These are phyloP conservation scores for Cyclotella baltica DNA, from an alignment of 108 stramenopile species.

Conservation along the genomic window DNA sequence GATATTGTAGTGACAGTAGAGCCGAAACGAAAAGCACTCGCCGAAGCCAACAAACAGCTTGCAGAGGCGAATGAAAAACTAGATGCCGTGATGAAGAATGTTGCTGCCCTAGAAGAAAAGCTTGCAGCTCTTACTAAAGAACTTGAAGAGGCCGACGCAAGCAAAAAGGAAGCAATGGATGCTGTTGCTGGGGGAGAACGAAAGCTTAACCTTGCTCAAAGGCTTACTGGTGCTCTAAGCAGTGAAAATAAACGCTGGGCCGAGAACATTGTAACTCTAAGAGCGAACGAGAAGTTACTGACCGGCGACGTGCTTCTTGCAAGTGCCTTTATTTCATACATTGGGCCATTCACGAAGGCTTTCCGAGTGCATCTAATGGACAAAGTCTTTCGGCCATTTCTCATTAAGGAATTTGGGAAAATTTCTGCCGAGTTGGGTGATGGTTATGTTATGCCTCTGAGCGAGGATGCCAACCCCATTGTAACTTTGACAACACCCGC, in stretches of 20 bases:
- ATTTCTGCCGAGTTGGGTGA: conserved; percentile 33
- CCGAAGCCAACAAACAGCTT: conserved; percentile 71
- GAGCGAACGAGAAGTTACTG: conserved; percentile 62
- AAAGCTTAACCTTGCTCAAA: conserved; percentile 84
- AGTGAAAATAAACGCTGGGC: conserved; percentile 90
- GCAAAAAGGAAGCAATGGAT: conserved; percentile 69
- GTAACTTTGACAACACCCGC: conserved; percentile 57
- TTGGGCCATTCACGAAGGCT: conserved; percentile 82
- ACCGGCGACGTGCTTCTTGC: conserved; percentile 85
- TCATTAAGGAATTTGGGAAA: conserved; percentile 55
- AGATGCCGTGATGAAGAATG: conserved; percentile 56
- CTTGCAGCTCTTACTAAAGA: conserved; percentile 64
- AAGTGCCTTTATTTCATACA: conserved; percentile 75
- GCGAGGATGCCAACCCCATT: conserved; percentile 37
- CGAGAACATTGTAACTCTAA: conserved; percentile 58
- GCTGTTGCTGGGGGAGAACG: conserved; percentile 63
- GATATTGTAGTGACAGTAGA: conserved; percentile 84
- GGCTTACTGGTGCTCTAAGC: conserved; percentile 77
- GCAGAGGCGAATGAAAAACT: conserved; percentile 64
- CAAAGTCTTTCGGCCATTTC: conserved; percentile 65
- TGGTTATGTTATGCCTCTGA: conserved; percentile 46
- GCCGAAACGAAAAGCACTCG: conserved; percentile 74
- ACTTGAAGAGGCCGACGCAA: conserved; percentile 63
- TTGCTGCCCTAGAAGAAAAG: conserved; percentile 63
- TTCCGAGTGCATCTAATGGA: conserved; percentile 72